Evolutionary conservation across 2,329 filamentous ascomycete genomes (phyloP).

Genomic region (Trichoderma semiorbis): DNA sequence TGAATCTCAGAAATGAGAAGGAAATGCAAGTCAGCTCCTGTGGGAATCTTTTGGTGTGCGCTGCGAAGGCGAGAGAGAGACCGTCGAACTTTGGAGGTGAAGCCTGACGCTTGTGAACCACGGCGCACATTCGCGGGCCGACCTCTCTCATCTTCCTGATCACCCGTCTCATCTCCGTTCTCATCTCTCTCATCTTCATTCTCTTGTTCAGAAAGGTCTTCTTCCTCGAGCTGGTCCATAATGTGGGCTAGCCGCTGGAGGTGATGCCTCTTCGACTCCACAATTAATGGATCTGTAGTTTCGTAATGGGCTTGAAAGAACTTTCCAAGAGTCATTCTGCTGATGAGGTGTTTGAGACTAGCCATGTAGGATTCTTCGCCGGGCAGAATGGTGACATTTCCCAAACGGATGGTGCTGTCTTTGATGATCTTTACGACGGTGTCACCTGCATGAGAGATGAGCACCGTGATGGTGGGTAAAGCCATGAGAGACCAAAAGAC

Average conservation of each 20-base stretch:
- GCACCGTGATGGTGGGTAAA: constrained; percentile 81
- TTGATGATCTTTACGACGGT: constrained; percentile 67
- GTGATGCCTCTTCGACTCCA: not conserved
- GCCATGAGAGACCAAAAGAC: constrained; percentile 90
- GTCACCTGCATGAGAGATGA: constrained; percentile 79
- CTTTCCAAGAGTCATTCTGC: constrained; percentile 5
- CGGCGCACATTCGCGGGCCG: not conserved
- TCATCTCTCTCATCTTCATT: not conserved
- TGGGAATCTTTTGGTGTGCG: not conserved
- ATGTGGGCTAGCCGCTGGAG: not conserved
- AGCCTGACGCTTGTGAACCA: not conserved
- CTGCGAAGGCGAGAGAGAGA: constrained; percentile 7
- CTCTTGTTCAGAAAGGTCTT: constrained; percentile 2
- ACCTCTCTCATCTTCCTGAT: not conserved
- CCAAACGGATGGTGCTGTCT: constrained; percentile 54
- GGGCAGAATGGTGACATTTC: constrained; percentile 59
- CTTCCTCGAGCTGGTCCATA: not conserved
- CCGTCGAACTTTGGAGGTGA: not conserved
- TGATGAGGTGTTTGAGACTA: constrained; percentile 5
- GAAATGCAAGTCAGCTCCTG: constrained; percentile 7
- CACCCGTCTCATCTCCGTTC: not conserved
- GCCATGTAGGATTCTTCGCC: not conserved
- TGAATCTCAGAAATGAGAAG: constrained; percentile 14
- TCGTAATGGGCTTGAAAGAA: not conserved
- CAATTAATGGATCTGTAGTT: not conserved